phyloP scores from a whole-genome alignment of 345 rosid species.

The Anacardium occidentale region DNA sequence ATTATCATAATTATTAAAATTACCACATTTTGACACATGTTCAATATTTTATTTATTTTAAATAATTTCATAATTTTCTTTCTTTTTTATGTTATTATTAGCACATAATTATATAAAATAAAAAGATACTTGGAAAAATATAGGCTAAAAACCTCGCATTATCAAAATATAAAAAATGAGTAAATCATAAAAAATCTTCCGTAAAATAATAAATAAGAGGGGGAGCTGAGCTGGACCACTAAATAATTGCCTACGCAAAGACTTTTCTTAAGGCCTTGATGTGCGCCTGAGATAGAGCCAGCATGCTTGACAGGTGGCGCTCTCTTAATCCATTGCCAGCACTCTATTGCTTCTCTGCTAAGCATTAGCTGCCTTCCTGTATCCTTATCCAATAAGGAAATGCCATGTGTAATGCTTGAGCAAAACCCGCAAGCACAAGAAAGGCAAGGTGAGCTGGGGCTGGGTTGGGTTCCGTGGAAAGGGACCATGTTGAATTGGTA shows the following conservation, averaged over 20 bases:
- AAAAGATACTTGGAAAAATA: no score
- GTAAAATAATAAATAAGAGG: not conserved
- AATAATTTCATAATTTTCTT: no score
- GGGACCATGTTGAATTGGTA: slow-evolving; percentile 29
- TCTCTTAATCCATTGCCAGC: not conserved
- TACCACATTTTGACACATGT: no score
- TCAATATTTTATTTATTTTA: no score
- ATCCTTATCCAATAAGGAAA: not conserved
- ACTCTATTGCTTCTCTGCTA: not conserved
- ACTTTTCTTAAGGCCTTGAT: slow-evolving; percentile 21
- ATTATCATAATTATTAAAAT: no score
- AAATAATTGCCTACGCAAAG: slow-evolving; percentile 21
- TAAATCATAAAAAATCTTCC: no score
- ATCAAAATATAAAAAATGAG: no score
- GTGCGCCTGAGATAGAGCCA: slow-evolving; percentile 24
- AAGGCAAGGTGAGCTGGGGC: slow-evolving; percentile 10
- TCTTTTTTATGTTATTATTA: no score
- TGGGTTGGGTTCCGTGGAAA: slow-evolving; percentile 31
- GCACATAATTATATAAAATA: no score
- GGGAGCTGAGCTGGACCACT: slow-evolving; percentile 25
- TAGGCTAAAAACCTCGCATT: no score
- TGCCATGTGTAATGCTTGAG: not conserved
- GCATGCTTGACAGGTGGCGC: slow-evolving; percentile 25
- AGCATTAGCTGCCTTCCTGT: not conserved
- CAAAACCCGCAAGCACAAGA: slow-evolving; percentile 11